These are phyloP conservation scores for Apostasia shenzhenica DNA, from an alignment of 106 monocot genomes.

Conservation along the genomic window DNA sequence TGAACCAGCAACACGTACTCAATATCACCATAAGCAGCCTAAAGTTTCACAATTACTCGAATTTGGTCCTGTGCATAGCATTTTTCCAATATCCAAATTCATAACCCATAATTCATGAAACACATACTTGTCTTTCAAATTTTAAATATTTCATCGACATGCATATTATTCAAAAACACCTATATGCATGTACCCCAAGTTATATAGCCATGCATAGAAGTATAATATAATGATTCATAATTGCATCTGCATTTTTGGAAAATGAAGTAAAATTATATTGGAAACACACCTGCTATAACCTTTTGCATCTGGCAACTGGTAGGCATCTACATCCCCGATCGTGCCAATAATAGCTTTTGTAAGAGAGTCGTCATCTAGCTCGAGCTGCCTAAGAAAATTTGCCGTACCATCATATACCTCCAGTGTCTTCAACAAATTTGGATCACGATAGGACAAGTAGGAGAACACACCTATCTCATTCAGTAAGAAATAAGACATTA, in stretches of 20 bases:
- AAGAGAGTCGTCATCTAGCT: constrained; percentile 78
- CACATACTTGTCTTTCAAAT: no score
- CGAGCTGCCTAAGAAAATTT: constrained; percentile 74
- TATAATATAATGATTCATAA: background rate
- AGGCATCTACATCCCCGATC: constrained; percentile 93
- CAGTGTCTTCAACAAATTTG: constrained; percentile 87
- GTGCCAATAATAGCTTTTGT: constrained; percentile 97
- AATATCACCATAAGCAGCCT: no score
- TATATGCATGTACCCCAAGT: background rate
- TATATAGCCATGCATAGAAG: background rate
- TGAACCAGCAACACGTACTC: background rate
- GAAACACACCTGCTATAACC: constrained; percentile 78
- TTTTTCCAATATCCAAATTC: no score
- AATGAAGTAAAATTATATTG: background rate
- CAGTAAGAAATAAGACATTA: background rate
- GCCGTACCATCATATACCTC: constrained; percentile 92
- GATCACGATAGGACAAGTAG: constrained; percentile 92
- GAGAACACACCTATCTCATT: constrained; percentile 79
- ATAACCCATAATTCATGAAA: no score
- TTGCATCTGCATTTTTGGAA: background rate
- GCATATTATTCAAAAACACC: background rate
- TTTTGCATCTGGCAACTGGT: constrained; percentile 98
- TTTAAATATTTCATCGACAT: no score
- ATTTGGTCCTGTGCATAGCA: no score
- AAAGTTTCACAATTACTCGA: no score